These are phyloP conservation scores for Sequoia sempervirens DNA, from an alignment of 75 land plant species.

Conservation along the genomic window DNA sequence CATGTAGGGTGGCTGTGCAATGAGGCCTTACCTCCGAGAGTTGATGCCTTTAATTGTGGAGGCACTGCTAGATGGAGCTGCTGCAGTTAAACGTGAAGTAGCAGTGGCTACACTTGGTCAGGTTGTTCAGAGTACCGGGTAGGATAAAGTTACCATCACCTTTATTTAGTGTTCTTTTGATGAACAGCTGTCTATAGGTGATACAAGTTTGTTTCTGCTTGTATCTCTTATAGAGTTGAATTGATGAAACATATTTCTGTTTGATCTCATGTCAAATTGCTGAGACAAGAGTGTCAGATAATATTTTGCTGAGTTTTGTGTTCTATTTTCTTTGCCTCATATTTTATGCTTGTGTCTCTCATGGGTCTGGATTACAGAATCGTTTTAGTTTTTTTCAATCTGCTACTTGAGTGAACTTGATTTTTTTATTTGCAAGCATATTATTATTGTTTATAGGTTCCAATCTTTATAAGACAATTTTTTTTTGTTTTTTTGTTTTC, in stretches of 20 bases:
- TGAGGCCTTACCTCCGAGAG: constrained; percentile 68
- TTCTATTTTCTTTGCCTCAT: not conserved
- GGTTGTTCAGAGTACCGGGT: constrained; percentile 99
- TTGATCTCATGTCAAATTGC: not conserved
- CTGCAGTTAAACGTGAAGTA: constrained; percentile 82
- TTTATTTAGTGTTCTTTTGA: not conserved
- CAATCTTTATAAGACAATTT: too few relatives aligned
- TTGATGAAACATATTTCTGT: not conserved
- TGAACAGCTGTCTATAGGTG: not conserved
- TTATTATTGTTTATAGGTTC: not conserved
- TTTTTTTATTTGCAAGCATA: not conserved
- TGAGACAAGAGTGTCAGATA: not conserved
- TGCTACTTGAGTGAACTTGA: not conserved
- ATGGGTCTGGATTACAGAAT: not conserved
- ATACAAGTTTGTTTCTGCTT: not conserved
- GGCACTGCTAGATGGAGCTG: constrained; percentile 90
- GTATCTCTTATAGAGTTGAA: not conserved
- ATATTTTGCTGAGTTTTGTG: not conserved
- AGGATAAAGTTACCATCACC: constrained; percentile 11
- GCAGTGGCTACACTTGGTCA: constrained; percentile 96
- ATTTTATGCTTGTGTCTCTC: not conserved
- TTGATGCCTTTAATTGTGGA: constrained; percentile 93
- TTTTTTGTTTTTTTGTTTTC: too few relatives aligned
- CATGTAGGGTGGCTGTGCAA: constrained; percentile 87
- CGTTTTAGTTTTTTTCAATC: not conserved